phyloP scores from a whole-genome alignment of 106 monocot species.

The Agapanthus africanus region DNA sequence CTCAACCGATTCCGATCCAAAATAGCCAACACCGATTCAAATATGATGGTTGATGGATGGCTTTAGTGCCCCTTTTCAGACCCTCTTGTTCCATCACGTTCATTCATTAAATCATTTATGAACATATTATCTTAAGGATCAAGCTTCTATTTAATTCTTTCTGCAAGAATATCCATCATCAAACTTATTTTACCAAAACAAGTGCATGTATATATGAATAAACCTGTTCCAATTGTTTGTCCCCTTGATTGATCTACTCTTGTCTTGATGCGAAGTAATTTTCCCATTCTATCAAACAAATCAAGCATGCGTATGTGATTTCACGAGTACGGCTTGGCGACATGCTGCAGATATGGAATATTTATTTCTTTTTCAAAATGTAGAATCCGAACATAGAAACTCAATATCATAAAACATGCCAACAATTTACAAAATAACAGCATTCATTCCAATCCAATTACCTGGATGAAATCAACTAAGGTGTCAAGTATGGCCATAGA shows the following conservation, averaged over 20 bases:
- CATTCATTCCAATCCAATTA: constrained; percentile 18
- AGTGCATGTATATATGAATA: not conserved
- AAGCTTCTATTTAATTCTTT: not conserved
- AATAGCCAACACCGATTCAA: no score
- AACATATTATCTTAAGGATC: not conserved
- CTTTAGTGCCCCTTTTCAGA: no score
- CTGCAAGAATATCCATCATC: no score
- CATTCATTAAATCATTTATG: not conserved
- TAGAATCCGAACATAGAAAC: no score
- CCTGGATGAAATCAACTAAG: constrained; percentile 77
- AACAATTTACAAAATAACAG: not conserved
- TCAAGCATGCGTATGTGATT: no score
- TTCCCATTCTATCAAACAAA: not conserved
- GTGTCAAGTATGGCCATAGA: constrained; percentile 49
- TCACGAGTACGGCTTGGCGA: no score
- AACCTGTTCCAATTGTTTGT: not conserved
- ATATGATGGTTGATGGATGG: no score
- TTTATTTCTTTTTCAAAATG: no score
- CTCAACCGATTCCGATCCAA: no score
- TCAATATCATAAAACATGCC: not conserved
- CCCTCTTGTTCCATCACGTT: no score
- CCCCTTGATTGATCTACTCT: no score
- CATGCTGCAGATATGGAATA: no score
- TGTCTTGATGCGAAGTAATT: not conserved
- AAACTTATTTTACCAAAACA: not conserved